phyloP scores from a whole-genome alignment of 2,329 filamentous ascomycete species.

The Sporothrix variecibatus region DNA sequence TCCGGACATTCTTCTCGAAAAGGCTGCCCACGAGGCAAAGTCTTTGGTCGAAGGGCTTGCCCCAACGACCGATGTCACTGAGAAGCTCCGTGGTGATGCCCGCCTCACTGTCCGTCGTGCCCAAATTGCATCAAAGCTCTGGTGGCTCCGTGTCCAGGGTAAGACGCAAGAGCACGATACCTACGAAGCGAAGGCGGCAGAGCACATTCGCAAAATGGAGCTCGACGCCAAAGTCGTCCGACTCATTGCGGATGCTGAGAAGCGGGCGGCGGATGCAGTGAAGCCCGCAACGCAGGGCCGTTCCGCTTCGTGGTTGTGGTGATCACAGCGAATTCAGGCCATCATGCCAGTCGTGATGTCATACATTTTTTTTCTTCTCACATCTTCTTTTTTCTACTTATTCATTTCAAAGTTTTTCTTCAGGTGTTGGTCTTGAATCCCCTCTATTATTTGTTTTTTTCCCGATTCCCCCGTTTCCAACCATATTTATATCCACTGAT shows the following conservation, averaged over 20 bases:
- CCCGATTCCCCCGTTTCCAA: slow-evolving; percentile 1
- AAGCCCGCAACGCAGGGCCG: too few relatives aligned
- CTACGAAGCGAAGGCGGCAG: slow-evolving; percentile 27
- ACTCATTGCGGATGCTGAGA: neutral
- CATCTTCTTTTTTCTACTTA: neutral
- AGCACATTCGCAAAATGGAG: slow-evolving; percentile 24
- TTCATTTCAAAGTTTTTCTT: neutral
- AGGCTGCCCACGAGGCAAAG: neutral
- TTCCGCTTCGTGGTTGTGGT: neutral
- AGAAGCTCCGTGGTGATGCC: neutral
- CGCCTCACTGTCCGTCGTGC: slow-evolving; percentile 25
- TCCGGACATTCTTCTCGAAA: neutral
- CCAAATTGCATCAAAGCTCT: slow-evolving; percentile 31
- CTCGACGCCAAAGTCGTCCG: neutral
- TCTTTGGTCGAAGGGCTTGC: neutral
- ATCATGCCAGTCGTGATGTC: neutral
- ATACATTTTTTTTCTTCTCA: neutral
- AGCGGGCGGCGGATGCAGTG: neutral
- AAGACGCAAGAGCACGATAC: slow-evolving; percentile 26
- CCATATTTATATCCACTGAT: neutral
- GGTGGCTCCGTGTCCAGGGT: slow-evolving; percentile 32
- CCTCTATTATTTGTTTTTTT: neutral
- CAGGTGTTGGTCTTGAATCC: neutral
- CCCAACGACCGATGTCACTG: neutral
- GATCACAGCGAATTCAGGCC: neutral